phyloP scores from a whole-genome alignment of 106 monocot genomes.

The Triglochin maritima region DNA sequence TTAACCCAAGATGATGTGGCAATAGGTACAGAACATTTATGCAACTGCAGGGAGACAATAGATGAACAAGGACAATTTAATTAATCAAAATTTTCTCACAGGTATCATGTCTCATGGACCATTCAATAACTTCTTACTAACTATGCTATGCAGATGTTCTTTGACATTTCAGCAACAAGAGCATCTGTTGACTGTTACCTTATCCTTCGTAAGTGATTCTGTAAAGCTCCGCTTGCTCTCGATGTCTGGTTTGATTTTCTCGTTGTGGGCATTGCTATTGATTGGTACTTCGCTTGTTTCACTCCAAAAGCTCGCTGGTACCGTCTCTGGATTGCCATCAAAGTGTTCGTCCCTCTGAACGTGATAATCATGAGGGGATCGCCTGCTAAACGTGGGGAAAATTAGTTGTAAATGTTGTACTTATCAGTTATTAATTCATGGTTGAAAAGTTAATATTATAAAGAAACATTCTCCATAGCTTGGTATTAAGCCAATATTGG shows the following conservation, averaged over 20 bases:
- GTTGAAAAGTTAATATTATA: background rate
- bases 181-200: constrained; percentile 16
- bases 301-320: background rate
- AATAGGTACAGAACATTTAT: too few relatives aligned
- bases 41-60: too few relatives aligned
- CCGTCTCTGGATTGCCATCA: too few relatives aligned
- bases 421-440: background rate
- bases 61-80: too few relatives aligned
- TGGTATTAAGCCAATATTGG: too few relatives aligned
- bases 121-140: too few relatives aligned
- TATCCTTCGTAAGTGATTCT: background rate
- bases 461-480: too few relatives aligned
- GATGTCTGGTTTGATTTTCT: background rate
- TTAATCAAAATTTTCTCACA: too few relatives aligned
- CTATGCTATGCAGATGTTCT: constrained; percentile 24
- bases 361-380: background rate
- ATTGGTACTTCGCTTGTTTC: background rate
- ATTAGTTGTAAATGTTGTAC: too few relatives aligned
- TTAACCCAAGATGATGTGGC: too few relatives aligned
- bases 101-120: too few relatives aligned
- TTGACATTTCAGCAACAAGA: constrained; percentile 37
- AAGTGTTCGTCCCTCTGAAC: background rate
- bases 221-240: background rate
- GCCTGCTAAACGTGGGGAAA: too few relatives aligned
- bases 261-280: background rate